Evolutionary conservation across 257 asterid genomes (phyloP), one percentile per base, ranked within the genome.

Genomic region (Solanum peruvianum): DNA sequence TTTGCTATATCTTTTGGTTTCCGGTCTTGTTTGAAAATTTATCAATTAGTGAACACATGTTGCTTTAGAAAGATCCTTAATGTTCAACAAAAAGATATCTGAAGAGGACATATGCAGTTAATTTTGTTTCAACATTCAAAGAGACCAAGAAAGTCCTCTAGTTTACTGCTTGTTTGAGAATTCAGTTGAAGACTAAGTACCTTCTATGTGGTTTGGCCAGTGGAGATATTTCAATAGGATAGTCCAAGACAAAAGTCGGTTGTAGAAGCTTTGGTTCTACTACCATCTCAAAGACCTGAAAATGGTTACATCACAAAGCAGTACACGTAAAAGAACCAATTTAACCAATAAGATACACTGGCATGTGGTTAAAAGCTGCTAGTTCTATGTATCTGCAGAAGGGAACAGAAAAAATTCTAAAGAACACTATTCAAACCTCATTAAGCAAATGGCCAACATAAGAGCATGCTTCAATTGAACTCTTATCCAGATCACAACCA

Each of bases 151-250:
- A 29, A 47, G 85, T 18, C 39, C 25, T 80, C 67, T 25, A 80
- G 3, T 49, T 29, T 29, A 80, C 29, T 45, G 64, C 41, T 11
- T 27, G 67, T 80, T 31, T 47, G 44, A 80, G 85, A 80, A 47
- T 80, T 80, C 85, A 29, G 41, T 47, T 80, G 18, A 80, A 27
- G 29, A 41, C 3, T 47, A 56, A 47, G 67, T 87, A 96, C 99
- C 98, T 95, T 93, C 99, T 92, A 87, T 96, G 99, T 18, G 98
- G 99, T 89, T 97, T 97, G 92, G 99, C 99, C 20, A 97, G 94
- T 33, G 99, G 99, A 41, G 99, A 97, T 90, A 95, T 94, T 93
- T 96, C 99, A 83, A 97, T 87, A 3, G 99, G 99, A 90, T 97
- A 97, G 88, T 97, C 99, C 97, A 97, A 88, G 67, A 97, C 99